Percentiles rank a stretch among this genome's conserved stretches.
These are phyloP conservation scores for Paradendryphiella salina DNA, from an alignment of 2,329 filamentous ascomycete species.

Conservation along the genomic window DNA sequence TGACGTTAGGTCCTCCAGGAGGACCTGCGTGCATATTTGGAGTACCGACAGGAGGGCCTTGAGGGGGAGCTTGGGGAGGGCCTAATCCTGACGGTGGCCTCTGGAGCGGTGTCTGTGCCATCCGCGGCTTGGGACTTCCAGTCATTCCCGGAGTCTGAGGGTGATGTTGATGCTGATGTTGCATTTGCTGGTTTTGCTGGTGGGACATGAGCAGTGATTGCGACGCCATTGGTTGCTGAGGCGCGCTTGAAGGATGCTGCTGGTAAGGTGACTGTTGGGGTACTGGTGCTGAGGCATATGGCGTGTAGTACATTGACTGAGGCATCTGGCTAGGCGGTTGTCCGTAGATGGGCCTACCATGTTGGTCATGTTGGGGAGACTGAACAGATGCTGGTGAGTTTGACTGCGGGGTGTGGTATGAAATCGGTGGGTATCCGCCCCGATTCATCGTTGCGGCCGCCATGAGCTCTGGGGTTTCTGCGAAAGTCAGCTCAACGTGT, in stretches of 20 bases:
- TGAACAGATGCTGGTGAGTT: conserved; percentile 93
- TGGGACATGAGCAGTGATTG: conserved; percentile 59
- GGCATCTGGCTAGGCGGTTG: conserved; percentile 78
- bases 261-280: conserved; percentile 62
- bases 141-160: conserved; percentile 62
- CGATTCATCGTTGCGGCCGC: conserved; percentile 68
- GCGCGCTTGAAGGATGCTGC: conserved; percentile 58
- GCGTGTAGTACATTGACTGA: conserved; percentile 78
- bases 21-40: conserved; percentile 48
- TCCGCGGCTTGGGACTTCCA: conserved; percentile 60
- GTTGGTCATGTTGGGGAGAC: conserved; percentile 88
- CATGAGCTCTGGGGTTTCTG: conserved; percentile 75
- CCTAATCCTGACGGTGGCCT: conserved; percentile 57
- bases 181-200: conserved; percentile 49
- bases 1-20: conserved; percentile 60
- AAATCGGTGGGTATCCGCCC: conserved; percentile 75
- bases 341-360: conserved; percentile 78
- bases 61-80: conserved; percentile 46
- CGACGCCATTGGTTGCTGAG: conserved; percentile 58
- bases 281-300: conserved; percentile 53
- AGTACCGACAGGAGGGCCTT: conserved; percentile 48
- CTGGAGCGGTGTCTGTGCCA: conserved; percentile 58
- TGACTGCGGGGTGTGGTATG: conserved; percentile 90
- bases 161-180: conserved; percentile 50
- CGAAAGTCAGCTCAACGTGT: conserved; percentile 55